A percentile compares a stretch with the other conserved stretches of the same genome.
Evolutionary conservation across 1,284 basidiomycete species (phyloP).

Genomic region (Chiua sp.): DNA sequence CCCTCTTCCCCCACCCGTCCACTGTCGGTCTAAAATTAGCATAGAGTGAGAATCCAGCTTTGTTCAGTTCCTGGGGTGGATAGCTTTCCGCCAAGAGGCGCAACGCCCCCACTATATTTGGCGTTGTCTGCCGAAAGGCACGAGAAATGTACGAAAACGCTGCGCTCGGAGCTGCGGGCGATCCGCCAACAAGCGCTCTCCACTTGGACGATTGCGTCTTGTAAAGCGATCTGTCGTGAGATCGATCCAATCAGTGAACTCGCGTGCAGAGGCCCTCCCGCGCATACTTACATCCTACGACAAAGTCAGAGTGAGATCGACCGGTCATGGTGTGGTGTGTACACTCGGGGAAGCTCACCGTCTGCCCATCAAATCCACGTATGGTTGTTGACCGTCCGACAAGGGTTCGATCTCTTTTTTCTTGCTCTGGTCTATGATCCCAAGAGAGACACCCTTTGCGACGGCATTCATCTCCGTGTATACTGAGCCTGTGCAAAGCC

Average conservation of each 20-base stretch:
- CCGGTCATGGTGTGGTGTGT: not conserved
- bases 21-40: slow-evolving; percentile 75
- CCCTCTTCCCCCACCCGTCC: slow-evolving; percentile 76
- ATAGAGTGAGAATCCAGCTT: slow-evolving; percentile 74
- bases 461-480: slow-evolving; percentile 94
- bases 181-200: slow-evolving; percentile 81
- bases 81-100: slow-evolving; percentile 79
- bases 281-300: slow-evolving; percentile 56
- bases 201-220: slow-evolving; percentile 72
- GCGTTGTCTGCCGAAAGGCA: slow-evolving; percentile 76
- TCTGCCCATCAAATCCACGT: slow-evolving; percentile 89
- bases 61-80: slow-evolving; percentile 68
- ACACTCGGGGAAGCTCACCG: slow-evolving; percentile 56
- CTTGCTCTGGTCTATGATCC: slow-evolving; percentile 66
- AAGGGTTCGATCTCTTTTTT: slow-evolving; percentile 58
- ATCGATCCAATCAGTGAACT: slow-evolving; percentile 1
- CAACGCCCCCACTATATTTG: slow-evolving; percentile 81
- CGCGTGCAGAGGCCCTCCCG: slow-evolving; percentile 3
- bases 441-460: slow-evolving; percentile 82
- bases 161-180: slow-evolving; percentile 72
- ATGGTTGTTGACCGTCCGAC: slow-evolving; percentile 81
- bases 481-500: slow-evolving; percentile 66
- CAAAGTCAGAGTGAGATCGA: not conserved
- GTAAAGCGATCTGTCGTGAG: slow-evolving; percentile 73
- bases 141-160: slow-evolving; percentile 87